phyloP scores from a whole-genome alignment of 768 basidiomycete genomes.

The Calocera cornea region DNA sequence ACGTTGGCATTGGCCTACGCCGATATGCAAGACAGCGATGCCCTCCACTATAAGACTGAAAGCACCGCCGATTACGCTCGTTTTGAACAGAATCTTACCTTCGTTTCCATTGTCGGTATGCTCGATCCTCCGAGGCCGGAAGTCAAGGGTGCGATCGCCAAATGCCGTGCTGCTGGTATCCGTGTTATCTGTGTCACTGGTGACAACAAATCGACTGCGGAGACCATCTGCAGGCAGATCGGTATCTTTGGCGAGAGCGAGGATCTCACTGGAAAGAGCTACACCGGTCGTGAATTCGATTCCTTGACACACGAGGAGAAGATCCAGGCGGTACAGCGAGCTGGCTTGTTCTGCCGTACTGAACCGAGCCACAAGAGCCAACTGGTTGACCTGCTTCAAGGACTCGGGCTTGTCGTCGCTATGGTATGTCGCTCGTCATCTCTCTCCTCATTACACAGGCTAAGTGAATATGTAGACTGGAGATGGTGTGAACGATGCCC shows the following conservation, averaged over 20 bases:
- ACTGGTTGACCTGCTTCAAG: conserved; percentile 86
- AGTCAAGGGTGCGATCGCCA: conserved; percentile 71
- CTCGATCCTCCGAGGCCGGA: conserved; percentile 94
- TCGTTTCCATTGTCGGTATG: conserved; percentile 95
- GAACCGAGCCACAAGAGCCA: conserved; percentile 92
- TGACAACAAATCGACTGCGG: conserved; percentile 94
- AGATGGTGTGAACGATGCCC: conserved; percentile 97
- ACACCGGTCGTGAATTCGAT: conserved; percentile 86
- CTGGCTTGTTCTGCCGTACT: conserved; percentile 82
- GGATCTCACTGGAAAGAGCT: conserved; percentile 87
- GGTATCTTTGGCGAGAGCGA: conserved; percentile 82
- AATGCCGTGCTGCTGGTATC: conserved; percentile 86
- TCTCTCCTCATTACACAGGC: background rate
- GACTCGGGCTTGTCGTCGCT: conserved; percentile 82
- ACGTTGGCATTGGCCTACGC: conserved; percentile 85
- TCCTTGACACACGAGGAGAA: conserved; percentile 68
- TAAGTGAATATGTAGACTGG: conserved; percentile 46
- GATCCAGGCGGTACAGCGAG: conserved; percentile 70
- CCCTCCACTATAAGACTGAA: conserved; percentile 67
- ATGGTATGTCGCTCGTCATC: conserved; percentile 46
- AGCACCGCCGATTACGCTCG: conserved; percentile 68
- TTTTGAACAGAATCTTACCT: conserved; percentile 84
- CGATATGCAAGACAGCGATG: conserved; percentile 60
- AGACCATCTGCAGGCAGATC: conserved; percentile 92
- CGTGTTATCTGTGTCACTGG: conserved; percentile 95